Percentiles rank a stretch among this genome's conserved stretches.
These are phyloP conservation scores for Penicillium digitatum DNA, from an alignment of 2,329 filamentous ascomycete species.

Conservation along the genomic window DNA sequence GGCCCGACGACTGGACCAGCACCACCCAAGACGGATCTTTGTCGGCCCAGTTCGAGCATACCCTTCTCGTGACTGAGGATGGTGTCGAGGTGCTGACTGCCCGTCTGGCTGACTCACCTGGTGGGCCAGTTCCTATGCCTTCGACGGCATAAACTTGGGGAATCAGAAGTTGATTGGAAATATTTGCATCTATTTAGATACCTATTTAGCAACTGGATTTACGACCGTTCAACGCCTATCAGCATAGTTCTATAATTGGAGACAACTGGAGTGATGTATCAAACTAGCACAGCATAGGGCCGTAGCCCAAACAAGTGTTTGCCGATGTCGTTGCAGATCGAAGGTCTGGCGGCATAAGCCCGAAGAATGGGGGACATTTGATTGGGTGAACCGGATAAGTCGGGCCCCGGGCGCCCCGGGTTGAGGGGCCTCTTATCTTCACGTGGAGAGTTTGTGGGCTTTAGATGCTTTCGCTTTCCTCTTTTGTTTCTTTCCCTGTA, in stretches of 20 bases:
- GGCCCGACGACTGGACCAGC: constrained; percentile 99
- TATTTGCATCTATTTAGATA: constrained; percentile 15
- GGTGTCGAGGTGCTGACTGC: constrained; percentile 80
- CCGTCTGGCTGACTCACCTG: constrained; percentile 67
- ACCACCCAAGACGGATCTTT: constrained; percentile 83
- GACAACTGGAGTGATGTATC: neutral
- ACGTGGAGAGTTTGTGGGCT: neutral
- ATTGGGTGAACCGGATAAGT: constrained; percentile 7
- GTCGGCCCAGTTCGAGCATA: constrained; percentile 94
- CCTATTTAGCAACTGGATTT: constrained; percentile 9
- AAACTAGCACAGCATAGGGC: neutral
- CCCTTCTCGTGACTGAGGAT: constrained; percentile 74
- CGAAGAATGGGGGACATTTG: neutral
- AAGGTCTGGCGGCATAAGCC: neutral
- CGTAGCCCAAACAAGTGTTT: neutral
- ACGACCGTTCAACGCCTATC: constrained; percentile 15
- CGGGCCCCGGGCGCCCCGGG: neutral
- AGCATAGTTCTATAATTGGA: neutral
- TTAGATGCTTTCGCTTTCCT: neutral
- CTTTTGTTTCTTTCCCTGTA: neutral
- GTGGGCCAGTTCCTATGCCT: constrained; percentile 64
- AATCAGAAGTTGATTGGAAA: constrained; percentile 15
- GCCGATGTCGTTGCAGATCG: neutral
- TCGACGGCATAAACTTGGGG: constrained; percentile 11
- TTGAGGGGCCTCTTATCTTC: neutral